These are phyloP conservation scores for Trematosphaeria pertusa DNA, from an alignment of 2,329 filamentous ascomycete species.

Conservation along the genomic window DNA sequence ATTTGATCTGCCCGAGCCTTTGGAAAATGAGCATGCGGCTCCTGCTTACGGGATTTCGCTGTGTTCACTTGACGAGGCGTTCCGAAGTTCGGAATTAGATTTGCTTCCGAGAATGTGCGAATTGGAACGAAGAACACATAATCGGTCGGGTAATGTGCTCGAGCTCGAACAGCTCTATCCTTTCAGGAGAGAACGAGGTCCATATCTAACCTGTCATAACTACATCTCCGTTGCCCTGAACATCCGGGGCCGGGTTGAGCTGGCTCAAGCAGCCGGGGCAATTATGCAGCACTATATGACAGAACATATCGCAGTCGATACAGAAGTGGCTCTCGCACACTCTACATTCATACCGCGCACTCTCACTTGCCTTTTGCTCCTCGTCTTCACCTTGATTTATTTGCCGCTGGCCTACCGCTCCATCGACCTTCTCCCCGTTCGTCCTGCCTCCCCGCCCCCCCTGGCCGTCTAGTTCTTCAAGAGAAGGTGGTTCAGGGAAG, in stretches of 20 bases:
- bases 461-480: constrained; percentile 1
- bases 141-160: too few species aligned
- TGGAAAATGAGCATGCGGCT: constrained; percentile 1
- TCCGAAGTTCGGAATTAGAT: constrained; percentile 1
- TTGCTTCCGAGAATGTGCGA: not conserved
- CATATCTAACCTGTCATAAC: constrained; percentile 27
- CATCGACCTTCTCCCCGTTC: constrained; percentile 21
- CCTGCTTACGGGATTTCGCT: constrained; percentile 8
- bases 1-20: constrained; percentile 5
- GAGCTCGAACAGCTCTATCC: too few species aligned
- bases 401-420: constrained; percentile 5
- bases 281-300: constrained; percentile 93
- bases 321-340: constrained; percentile 93
- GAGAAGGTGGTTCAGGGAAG: constrained; percentile 64
- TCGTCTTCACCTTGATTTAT: constrained; percentile 40
- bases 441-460: constrained; percentile 8
- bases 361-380: constrained; percentile 70
- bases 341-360: constrained; percentile 85
- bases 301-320: constrained; percentile 96
- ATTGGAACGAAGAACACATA: not conserved
- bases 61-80: not conserved
- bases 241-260: constrained; percentile 24
- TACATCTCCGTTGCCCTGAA: constrained; percentile 33
- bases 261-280: constrained; percentile 82
- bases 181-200: too few species aligned